Percentiles rank a stretch among this genome's conserved stretches.
Evolutionary conservation across 768 basidiomycete genomes (phyloP).

Genomic region (Mycena floridula): DNA sequence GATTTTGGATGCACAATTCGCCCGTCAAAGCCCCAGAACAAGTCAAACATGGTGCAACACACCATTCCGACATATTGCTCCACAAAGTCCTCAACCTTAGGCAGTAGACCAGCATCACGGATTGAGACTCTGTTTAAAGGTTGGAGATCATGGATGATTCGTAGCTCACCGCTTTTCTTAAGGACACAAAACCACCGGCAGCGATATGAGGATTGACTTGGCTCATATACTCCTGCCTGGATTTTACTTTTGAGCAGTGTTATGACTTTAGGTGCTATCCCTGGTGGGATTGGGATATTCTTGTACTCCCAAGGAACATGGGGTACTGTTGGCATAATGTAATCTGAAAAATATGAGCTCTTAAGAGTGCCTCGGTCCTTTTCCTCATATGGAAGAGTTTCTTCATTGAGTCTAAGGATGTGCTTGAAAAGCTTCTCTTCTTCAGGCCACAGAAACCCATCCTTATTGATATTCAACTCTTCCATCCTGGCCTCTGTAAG

Average conservation of each 20-base stretch:
- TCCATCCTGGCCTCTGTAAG: conserved; percentile 22
- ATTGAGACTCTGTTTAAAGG: conserved; percentile 25
- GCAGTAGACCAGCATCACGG: conserved; percentile 18
- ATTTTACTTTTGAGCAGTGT: conserved; percentile 21
- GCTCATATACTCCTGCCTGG: conserved; percentile 14
- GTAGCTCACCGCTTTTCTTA: conserved; percentile 21
- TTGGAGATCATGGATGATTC: conserved; percentile 22
- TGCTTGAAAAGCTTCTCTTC: conserved; percentile 28
- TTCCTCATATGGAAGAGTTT: conserved; percentile 26
- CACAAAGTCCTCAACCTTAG: no score
- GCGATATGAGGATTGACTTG: no score
- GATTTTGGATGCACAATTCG: no score
- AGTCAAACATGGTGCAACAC: conserved; percentile 13
- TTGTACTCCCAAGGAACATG: conserved; percentile 24
- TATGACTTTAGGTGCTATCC: conserved; percentile 17
- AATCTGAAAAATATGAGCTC: conserved; percentile 11
- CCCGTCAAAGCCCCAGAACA: no score
- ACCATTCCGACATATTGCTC: conserved; percentile 19
- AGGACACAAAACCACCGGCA: conserved; percentile 21
- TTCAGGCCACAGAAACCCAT: conserved; percentile 26
- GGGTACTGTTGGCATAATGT: conserved; percentile 17
- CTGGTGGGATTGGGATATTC: conserved; percentile 27
- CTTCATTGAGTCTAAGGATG: conserved; percentile 24
- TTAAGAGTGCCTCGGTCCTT: conserved; percentile 16
- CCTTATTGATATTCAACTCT: conserved; percentile 16